A percentile compares a stretch with the other conserved stretches of the same genome.
These are phyloP conservation scores for Phytophthora foliorum DNA, from an alignment of 352 stramenopile genomes.

Conservation along the genomic window DNA sequence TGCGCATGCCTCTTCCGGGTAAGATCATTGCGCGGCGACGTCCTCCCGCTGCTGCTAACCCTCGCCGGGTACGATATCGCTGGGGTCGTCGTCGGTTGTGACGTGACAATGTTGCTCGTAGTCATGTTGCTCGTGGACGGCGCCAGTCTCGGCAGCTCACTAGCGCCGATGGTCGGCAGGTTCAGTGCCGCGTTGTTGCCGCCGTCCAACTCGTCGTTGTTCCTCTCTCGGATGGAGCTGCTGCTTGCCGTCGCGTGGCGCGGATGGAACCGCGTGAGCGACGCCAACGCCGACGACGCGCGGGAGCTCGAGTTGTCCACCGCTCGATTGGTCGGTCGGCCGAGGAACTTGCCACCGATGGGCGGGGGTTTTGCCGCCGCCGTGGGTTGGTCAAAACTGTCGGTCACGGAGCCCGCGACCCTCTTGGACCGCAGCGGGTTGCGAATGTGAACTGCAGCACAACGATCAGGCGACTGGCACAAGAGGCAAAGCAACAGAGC, in stretches of 20 bases:
- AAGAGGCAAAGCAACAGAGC: constrained; percentile 20
- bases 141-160: constrained; percentile 27
- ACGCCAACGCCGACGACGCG: constrained; percentile 44
- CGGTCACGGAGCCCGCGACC: constrained; percentile 25
- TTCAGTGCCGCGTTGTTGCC: constrained; percentile 29
- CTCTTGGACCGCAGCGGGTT: constrained; percentile 59
- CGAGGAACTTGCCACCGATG: constrained; percentile 46
- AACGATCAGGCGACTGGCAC: constrained; percentile 3
- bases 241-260: constrained; percentile 34
- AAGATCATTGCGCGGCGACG: constrained; percentile 15
- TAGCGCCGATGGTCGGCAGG: constrained; percentile 28
- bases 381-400: constrained; percentile 42
- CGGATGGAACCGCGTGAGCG: constrained; percentile 56
- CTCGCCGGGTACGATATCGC: constrained; percentile 23
- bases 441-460: constrained; percentile 46
- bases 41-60: constrained; percentile 24
- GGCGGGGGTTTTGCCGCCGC: constrained; percentile 22
- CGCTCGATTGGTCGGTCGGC: constrained; percentile 38
- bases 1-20: constrained; percentile 44
- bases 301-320: constrained; percentile 38
- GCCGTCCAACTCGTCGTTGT: constrained; percentile 22
- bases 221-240: constrained; percentile 24
- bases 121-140: constrained; percentile 29
- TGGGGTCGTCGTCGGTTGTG: constrained; percentile 18
- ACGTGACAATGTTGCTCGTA: constrained; percentile 38